Evolutionary conservation across 805 yeast genomes (phyloP), one percentile per base, ranked within the genome.

Genomic region (Schizosaccharomyces octosporus): DNA sequence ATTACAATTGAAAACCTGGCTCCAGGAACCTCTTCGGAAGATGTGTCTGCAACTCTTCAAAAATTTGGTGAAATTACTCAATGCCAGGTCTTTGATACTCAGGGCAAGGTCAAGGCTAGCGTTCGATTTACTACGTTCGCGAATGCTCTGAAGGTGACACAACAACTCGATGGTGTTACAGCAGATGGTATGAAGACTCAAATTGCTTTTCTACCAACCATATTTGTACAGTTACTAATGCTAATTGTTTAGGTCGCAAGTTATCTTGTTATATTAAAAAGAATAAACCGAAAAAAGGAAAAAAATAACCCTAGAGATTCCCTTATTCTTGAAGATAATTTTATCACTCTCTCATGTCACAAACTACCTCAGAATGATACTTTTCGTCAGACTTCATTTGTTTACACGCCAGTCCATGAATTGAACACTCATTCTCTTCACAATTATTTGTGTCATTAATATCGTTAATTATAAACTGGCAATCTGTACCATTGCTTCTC

Each of bases 11-110:
- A 36, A 36, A 57, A 57, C 7, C 17, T 57, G 27, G 60, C 60
- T 36, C 60, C 60, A 19, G 60, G 60, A 27, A 57, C 60, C 27
- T 36, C 48, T 11, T 41, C 60, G 13, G 60, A 57, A 19, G 60
- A 57, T 21, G 48, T 57, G 13, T 19, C 27, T 15, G 48, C 60
- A 29, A 57, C 60, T 19, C n/a, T 57, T 39, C 41, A 32, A n/a
- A 41, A 15, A n/a, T 57, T 36, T 19, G 60, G 60, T 15, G 48
- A 57, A 36, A 41, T 57, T 24, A 3, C 27, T 21, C 21, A 51
- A 6, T 51, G 57, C 57, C 57, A 51, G 27, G 57, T 51, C 21
- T 19, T 19, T 11, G 57, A 51, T 51, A 19, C 57, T 7, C 57
- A 51, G 27, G 57, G 57, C 21, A 51, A 51, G n/a, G 57, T 51